Percentiles rank a stretch among this genome's conserved stretches.
Evolutionary conservation across 208 protist genomes (phyloP).

Genomic region (Angomonas deanei): DNA sequence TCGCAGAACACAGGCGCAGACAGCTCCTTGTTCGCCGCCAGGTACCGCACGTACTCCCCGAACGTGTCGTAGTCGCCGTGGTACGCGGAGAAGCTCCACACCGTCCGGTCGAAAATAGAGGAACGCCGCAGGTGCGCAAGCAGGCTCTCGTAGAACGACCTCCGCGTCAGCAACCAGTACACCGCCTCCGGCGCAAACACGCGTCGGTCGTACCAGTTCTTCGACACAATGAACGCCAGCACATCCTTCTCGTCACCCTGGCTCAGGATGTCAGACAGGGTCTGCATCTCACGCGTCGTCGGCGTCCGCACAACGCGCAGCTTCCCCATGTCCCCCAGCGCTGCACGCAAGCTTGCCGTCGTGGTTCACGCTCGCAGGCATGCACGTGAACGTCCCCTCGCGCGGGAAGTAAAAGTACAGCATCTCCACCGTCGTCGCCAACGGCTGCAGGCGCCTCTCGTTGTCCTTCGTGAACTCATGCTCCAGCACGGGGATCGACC

Average conservation of each 20-base stretch:
- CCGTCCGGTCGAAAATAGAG: background rate
- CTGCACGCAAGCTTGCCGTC: background rate
- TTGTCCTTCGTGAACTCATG: conserved; percentile 1
- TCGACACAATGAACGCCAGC: conserved; percentile 4
- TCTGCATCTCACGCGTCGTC: background rate
- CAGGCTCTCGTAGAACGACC: conserved; percentile 1
- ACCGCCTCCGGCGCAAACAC: background rate
- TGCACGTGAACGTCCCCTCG: conserved; percentile 3
- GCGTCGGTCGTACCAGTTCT: conserved; percentile 2
- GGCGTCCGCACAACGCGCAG: background rate
- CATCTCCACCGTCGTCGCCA: conserved; percentile 2
- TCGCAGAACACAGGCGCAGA: too few relatives aligned
- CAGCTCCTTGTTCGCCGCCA: background rate
- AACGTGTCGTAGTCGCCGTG: conserved; percentile 4
- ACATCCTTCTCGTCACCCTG: conserved; percentile 1
- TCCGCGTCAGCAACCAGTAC: conserved; percentile 7
- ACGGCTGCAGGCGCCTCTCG: background rate
- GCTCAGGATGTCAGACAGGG: conserved; percentile 3
- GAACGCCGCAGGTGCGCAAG: background rate
- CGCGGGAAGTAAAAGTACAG: conserved; percentile 12
- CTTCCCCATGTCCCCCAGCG: background rate
- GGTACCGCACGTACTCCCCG: background rate
- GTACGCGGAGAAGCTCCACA: conserved; percentile 11
- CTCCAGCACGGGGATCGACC: background rate
- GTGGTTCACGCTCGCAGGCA: conserved; percentile 10